Evolutionary conservation across 73 alveolate species (phyloP).

Genomic region (Paramecium sexaurelia): DNA sequence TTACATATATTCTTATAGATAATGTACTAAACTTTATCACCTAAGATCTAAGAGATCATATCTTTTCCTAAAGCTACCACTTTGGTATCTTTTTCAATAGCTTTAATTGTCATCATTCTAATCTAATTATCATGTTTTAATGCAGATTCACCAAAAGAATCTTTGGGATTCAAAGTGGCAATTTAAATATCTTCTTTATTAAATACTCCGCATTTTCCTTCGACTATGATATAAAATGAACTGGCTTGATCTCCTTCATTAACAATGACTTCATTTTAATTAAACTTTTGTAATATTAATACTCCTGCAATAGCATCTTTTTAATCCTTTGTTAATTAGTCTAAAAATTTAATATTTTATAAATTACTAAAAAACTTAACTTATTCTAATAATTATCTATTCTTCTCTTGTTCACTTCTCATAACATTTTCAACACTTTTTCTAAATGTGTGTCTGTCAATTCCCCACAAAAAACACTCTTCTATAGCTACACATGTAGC

Average conservation of each 20-base stretch:
- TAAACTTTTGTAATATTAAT: background rate
- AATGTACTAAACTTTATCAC: constrained; percentile 68
- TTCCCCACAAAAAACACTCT: constrained; percentile 71
- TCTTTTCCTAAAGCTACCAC: constrained; percentile 72
- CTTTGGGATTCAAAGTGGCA: constrained; percentile 29
- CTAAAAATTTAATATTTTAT: background rate
- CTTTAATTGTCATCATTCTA: constrained; percentile 67
- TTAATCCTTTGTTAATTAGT: constrained; percentile 34
- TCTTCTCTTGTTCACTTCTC: constrained; percentile 61
- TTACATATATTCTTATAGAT: constrained; percentile 69
- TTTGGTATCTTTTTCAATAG: constrained; percentile 59
- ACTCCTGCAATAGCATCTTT: constrained; percentile 45
- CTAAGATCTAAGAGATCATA: constrained; percentile 56
- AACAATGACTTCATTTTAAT: constrained; percentile 8
- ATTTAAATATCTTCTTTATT: constrained; percentile 5
- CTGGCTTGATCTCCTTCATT: constrained; percentile 58
- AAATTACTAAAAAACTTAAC: constrained; percentile 57
- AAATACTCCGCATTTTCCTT: constrained; percentile 48
- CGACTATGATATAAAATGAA: constrained; percentile 43
- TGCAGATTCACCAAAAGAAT: constrained; percentile 56
- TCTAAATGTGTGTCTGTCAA: constrained; percentile 71
- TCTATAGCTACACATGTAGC: constrained; percentile 68
- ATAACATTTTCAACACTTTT: constrained; percentile 62
- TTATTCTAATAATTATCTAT: constrained; percentile 65
- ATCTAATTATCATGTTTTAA: constrained; percentile 31